Evolutionary conservation across 2,329 filamentous ascomycete species (phyloP), one percentile per base, ranked within the genome.

Genomic region (Sodiomyces alkalinus): DNA sequence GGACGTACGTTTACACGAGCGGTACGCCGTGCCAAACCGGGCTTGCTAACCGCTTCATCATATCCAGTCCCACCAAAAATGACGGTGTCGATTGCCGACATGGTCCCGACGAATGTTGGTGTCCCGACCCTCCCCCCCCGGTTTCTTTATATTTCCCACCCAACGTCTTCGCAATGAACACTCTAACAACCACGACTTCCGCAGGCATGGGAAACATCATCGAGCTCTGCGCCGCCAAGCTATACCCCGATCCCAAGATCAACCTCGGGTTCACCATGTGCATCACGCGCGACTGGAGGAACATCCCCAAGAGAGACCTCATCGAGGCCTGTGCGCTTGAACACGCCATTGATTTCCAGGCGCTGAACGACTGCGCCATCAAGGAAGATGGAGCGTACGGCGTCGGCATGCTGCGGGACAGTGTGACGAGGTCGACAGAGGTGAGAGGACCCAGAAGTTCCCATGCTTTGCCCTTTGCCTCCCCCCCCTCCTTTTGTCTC

Each of bases 261-360:
- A 86, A 79, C 43, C 73, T 98, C 14, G 87, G 87, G 35, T 98
- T 96, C 55, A 77, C 83, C 32, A 90, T 92, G 68, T 98, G 90
- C 56, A 57, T 98, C 32, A 74, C 76, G 14, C 68, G 65, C 37
- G 69, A 85, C 36, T 98, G 86, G 52, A 31, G 61, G 14, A 53
- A 74, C 6, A 93, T 98, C 19, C 87, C 90, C 2, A 62, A 80
- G 19, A 69, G 77, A 28, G 63, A 65, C n/a, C 65, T 94, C 12
- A 67, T 94, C 22, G 68, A 92, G 48, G 74, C 83, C 47, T 98
- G 90, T 49, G 83, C 90, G 3, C 61, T 93, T 28, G 83, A 96
- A 54, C 82, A 93, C 46, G 85, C 82, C 17, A 74, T 96, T 27
- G 77, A 90, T 44, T 83, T 94, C 48, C 64, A 74, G 16, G 64